phyloP scores from a whole-genome alignment of 2,329 filamentous ascomycete genomes.

The Pseudogymnoascus sp. region DNA sequence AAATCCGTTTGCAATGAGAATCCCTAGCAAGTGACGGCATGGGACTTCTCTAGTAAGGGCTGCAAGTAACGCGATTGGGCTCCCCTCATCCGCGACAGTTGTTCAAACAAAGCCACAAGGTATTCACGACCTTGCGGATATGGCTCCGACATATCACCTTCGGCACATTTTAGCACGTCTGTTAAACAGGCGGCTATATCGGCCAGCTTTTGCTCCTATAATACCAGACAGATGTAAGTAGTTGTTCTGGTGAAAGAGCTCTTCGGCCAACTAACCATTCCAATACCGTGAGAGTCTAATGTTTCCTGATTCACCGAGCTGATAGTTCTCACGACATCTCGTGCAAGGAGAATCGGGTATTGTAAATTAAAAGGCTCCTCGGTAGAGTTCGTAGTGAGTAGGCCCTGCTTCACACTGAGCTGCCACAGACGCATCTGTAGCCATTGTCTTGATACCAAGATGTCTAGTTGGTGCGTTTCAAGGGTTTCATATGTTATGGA shows the following conservation, averaged over 20 bases:
- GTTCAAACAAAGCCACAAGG: background rate
- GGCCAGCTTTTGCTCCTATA: background rate
- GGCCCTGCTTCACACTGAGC: slow-evolving; percentile 3
- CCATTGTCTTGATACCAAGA: slow-evolving; percentile 7
- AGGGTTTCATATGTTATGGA: background rate
- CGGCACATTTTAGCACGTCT: slow-evolving; percentile 4
- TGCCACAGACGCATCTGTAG: slow-evolving; percentile 6
- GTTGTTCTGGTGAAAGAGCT: background rate
- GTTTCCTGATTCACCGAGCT: background rate
- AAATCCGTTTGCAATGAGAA: background rate
- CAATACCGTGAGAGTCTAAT: background rate
- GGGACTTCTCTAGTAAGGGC: background rate
- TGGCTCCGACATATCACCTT: background rate
- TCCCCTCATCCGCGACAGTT: background rate
- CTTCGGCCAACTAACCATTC: background rate
- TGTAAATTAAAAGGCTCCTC: background rate
- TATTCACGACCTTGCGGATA: background rate
- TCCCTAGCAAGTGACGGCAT: background rate
- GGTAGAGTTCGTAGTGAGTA: slow-evolving; percentile 2
- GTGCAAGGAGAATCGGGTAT: background rate
- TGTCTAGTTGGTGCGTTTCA: slow-evolving; percentile 5
- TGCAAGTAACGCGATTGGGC: slow-evolving; percentile 1
- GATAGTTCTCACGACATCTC: slow-evolving; percentile 5
- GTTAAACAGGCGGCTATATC: slow-evolving; percentile 9
- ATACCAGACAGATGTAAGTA: background rate